Evolutionary conservation across 306 rosid genomes (phyloP).

Genomic region (Alnus rubra): DNA sequence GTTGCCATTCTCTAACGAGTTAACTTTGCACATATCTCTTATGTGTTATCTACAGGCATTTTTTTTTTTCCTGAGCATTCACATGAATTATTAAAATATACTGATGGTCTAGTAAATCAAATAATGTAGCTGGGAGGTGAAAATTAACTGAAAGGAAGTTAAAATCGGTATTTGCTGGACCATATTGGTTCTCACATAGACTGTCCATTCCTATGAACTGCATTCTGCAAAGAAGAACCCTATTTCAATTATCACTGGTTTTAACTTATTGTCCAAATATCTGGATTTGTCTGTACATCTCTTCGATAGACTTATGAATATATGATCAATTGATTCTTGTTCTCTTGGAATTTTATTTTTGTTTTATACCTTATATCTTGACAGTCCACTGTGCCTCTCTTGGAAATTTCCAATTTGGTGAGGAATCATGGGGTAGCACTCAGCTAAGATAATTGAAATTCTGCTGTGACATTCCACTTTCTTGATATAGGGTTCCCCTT

Average conservation of each 20-base stretch:
- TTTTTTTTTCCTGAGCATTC: too few relatives aligned
- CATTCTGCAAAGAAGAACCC: not conserved
- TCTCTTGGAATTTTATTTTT: not conserved
- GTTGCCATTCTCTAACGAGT: slow-evolving; percentile 39
- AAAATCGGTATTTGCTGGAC: not conserved
- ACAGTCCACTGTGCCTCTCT: not conserved
- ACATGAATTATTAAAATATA: not conserved
- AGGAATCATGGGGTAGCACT: not conserved
- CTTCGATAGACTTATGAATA: not conserved
- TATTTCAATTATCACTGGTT: not conserved
- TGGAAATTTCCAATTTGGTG: not conserved
- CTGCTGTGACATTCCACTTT: not conserved
- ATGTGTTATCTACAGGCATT: not conserved
- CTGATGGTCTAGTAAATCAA: not conserved
- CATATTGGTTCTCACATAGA: not conserved
- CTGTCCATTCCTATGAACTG: not conserved
- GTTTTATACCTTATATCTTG: not conserved
- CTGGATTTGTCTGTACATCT: not conserved
- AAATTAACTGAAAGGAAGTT: not conserved
- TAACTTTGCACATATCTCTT: slow-evolving; percentile 19
- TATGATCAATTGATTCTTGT: not conserved
- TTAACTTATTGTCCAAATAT: not conserved
- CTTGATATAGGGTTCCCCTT: not conserved
- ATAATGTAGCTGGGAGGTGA: not conserved
- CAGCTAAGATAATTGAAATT: not conserved